These are phyloP conservation scores for Aspergillus egyptiacus DNA, from an alignment of 495 filamentous ascomycete species.

Conservation along the genomic window DNA sequence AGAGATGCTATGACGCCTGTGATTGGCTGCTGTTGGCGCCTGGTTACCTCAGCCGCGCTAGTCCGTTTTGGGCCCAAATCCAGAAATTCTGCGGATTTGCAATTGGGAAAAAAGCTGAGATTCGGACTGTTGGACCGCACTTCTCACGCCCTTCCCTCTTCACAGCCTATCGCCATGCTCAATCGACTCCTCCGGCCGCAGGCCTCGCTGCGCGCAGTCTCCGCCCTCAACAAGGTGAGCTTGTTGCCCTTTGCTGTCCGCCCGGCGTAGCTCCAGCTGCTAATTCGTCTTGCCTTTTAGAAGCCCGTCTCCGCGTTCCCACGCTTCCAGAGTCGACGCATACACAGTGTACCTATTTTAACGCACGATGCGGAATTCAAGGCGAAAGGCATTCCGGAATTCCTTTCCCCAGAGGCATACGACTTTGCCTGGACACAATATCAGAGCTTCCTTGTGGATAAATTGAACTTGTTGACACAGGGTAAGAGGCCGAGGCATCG, in stretches of 20 bases:
- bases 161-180: constrained; percentile 43
- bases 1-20: constrained; percentile 22
- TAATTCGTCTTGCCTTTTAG: constrained; percentile 26
- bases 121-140: constrained; percentile 17
- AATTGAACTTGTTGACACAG: constrained; percentile 65
- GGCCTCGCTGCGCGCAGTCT: constrained; percentile 42
- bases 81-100: constrained; percentile 23
- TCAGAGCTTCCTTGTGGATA: constrained; percentile 63
- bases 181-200: constrained; percentile 46
- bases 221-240: constrained; percentile 31
- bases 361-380: constrained; percentile 45
- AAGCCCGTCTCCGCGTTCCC: constrained; percentile 39
- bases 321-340: constrained; percentile 37
- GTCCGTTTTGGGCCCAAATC: constrained; percentile 21
- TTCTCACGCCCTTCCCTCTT: constrained; percentile 10
- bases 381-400: constrained; percentile 56
- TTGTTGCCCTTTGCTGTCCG: not conserved
- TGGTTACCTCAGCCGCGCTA: constrained; percentile 32
- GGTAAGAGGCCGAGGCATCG: constrained; percentile 47
- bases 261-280: not conserved
- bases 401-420: constrained; percentile 62
- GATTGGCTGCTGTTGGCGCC: constrained; percentile 28
- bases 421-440: constrained; percentile 79
- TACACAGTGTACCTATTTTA: constrained; percentile 57
- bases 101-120: constrained; percentile 40